Evolutionary conservation across 495 filamentous ascomycete genomes (phyloP), one percentile per base, ranked within the genome.

Genomic region (Penicillium malachiteum): DNA sequence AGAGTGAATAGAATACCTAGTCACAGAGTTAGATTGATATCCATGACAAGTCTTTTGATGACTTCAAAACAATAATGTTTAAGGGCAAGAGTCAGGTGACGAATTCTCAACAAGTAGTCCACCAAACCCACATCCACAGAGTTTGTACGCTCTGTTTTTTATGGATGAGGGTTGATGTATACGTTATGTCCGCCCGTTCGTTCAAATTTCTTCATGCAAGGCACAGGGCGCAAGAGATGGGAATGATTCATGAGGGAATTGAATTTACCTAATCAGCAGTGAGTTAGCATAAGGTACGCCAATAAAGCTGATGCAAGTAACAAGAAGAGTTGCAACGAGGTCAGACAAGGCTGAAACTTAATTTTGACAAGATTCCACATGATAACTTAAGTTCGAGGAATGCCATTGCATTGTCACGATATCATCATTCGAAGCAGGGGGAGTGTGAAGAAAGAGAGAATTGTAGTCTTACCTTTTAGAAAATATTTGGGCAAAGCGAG

Each of bases 261-360:
- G 74, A 74, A 66, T 82, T 75, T 91, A 86, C 80, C 80, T 84
- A 72, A 56, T 56, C 50, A 54, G 52, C 10, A 66, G 48, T 47
- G 42, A 57, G 72, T 82, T 81, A 84, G 79, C 72, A 52, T 63
- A 21, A 56, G 56, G 35, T 64, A 48, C 53, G 62, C 55, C 58
- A 45, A 57, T 43, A 60, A 40, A 52, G 38, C 51, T 38, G 59
- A 43, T 58, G 59, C 12, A 65, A 70, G 58, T 54, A 37, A 8
- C 62, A 69, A 58, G 54, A 66, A 63, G 59, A 55, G 50, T 45
- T 52, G 54, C 43, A 55, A 50, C 46, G 57, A 58, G 60, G 79
- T 96, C 92, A 96, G 91, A 96, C 92, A 96, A 96, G 92, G 92
- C 91, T 96, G 92, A 96, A 95, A 96, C 91, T 88, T 87, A 68